phyloP scores from a whole-genome alignment of 129 eudicot genomes.

The Artemisia annua region DNA sequence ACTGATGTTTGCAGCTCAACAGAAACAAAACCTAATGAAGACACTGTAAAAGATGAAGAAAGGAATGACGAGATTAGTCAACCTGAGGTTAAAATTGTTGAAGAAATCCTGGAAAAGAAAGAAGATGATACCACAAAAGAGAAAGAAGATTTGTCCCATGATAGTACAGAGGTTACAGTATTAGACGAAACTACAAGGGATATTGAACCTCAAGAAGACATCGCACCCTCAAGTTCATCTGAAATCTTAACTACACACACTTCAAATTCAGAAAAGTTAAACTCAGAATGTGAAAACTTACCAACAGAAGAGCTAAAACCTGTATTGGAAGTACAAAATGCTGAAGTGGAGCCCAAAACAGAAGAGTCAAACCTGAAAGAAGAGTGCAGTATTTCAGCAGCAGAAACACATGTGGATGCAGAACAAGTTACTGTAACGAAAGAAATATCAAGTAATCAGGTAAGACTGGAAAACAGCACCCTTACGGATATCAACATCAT shows the following conservation, averaged over 20 bases:
- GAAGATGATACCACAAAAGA: slow-evolving; percentile 23
- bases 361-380: slow-evolving; percentile 25
- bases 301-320: slow-evolving; percentile 22
- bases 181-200: too few relatives aligned
- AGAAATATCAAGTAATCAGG: slow-evolving; percentile 36
- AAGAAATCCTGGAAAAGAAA: slow-evolving; percentile 29
- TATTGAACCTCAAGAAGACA: slow-evolving; percentile 32
- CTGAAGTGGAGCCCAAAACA: slow-evolving; percentile 15
- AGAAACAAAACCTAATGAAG: slow-evolving; percentile 4
- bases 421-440: slow-evolving; percentile 19
- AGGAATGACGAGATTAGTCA: slow-evolving; percentile 17
- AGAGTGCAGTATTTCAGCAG: slow-evolving; percentile 23
- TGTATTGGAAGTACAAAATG: slow-evolving; percentile 20
- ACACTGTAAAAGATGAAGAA: slow-evolving; percentile 7
- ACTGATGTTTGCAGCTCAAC: neutral
- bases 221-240: slow-evolving; percentile 23
- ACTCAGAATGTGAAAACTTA: slow-evolving; percentile 22
- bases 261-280: neutral
- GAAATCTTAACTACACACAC: slow-evolving; percentile 14
- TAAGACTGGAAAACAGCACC: neutral
- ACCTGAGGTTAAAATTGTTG: slow-evolving; percentile 17
- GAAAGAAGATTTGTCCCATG: slow-evolving; percentile 24
- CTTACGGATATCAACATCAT: slow-evolving; percentile 13
- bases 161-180: neutral
- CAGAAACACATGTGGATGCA: slow-evolving; percentile 18